Evolutionary conservation across 257 asterid genomes (phyloP).

Genomic region (Nicotiana otophora): DNA sequence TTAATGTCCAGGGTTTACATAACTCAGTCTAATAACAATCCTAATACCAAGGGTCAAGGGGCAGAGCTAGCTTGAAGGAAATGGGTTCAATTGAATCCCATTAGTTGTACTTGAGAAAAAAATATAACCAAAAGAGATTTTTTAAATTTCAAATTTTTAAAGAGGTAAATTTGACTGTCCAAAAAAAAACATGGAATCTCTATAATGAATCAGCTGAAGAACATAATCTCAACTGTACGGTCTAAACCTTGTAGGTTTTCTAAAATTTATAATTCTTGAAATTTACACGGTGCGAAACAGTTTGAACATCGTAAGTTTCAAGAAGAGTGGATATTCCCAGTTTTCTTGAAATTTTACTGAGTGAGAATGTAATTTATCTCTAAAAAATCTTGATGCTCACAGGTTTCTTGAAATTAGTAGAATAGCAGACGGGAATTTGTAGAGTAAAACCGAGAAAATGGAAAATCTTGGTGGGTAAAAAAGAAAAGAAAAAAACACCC

Average conservation of each 20-base stretch:
- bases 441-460: background rate
- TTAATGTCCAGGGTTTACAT: background rate
- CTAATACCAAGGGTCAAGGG: background rate
- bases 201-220: background rate
- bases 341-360: background rate
- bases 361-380: background rate
- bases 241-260: background rate
- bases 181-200: background rate
- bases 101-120: background rate
- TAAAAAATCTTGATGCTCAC: background rate
- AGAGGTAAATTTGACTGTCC: background rate
- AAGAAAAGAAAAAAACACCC: conserved; percentile 39
- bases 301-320: background rate
- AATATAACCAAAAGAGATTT: background rate
- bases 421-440: background rate
- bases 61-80: no score
- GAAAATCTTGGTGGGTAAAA: background rate
- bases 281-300: background rate
- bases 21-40: background rate
- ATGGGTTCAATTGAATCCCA: no score
- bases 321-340: background rate
- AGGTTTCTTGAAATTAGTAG: background rate
- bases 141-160: background rate
- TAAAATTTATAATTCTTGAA: background rate
- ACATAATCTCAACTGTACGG: background rate